Conservation (phyloP, 1,284 basidiomycete species). For the Vanrija pseudolonga region DNA sequence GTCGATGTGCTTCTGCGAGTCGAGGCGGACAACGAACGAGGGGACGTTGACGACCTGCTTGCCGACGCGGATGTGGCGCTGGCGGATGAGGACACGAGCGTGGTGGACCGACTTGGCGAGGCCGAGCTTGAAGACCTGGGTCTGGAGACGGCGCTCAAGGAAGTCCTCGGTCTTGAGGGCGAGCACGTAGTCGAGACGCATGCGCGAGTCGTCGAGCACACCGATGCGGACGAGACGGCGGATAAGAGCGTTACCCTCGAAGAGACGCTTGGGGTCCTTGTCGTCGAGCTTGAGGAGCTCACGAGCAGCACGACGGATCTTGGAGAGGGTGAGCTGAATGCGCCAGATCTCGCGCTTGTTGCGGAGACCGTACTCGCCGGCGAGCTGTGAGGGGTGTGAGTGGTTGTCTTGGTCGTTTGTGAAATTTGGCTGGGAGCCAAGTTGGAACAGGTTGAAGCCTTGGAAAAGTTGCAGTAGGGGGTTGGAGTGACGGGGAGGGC, state of each 20-base stretch:
- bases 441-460: background rate
- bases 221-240: slow-evolving; percentile 98
- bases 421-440: background rate
- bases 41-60: slow-evolving; percentile 99
- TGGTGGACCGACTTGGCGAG: slow-evolving; percentile 99
- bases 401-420: background rate
- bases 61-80: slow-evolving; percentile 80
- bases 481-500: background rate
- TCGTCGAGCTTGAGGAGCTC: slow-evolving; percentile 99
- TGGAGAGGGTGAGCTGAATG: slow-evolving; percentile 95
- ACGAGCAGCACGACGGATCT: slow-evolving; percentile 99
- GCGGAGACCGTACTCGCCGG: slow-evolving; percentile 98
- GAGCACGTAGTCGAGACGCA: slow-evolving; percentile 99
- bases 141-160: slow-evolving; percentile 98
- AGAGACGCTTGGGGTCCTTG: slow-evolving; percentile 99
- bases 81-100: slow-evolving; percentile 95
- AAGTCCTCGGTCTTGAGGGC: slow-evolving; percentile 99
- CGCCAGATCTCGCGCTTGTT: slow-evolving; percentile 99
- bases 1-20: slow-evolving; percentile 98
- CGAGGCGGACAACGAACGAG: slow-evolving; percentile 96
- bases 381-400: slow-evolving; percentile 61
- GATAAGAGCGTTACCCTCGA: slow-evolving; percentile 97
- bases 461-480: background rate
- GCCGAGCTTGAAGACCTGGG: slow-evolving; percentile 95
- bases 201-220: slow-evolving; percentile 97